These are phyloP conservation scores for Kodamaea nitidulidarum DNA, from an alignment of 805 yeast genomes.

Conservation along the genomic window DNA sequence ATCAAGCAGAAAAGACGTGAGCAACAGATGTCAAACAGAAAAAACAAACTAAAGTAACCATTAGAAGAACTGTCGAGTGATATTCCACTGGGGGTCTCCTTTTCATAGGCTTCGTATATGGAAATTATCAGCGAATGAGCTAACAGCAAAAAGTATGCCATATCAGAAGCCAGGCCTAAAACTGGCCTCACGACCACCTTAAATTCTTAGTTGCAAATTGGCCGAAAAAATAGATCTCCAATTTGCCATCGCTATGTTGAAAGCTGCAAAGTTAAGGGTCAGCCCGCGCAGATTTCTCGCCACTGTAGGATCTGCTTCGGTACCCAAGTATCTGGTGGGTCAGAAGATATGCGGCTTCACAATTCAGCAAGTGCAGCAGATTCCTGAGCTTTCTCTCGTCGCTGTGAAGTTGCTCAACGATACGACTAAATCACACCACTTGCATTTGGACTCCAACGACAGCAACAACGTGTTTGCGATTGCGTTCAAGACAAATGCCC, in stretches of 20 bases:
- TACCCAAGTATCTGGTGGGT: conserved; percentile 57
- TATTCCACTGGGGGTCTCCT: too few species aligned
- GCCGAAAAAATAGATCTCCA: not conserved
- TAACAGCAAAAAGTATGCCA: too few species aligned
- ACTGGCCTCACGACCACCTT: too few species aligned
- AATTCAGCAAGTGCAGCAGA: conserved; percentile 57
- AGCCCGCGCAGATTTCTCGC: conserved; percentile 7
- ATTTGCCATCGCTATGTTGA: conserved; percentile 8
- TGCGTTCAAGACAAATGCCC: conserved; percentile 91
- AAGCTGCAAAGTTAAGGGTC: conserved; percentile 3
- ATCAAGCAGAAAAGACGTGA: too few species aligned
- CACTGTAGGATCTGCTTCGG: conserved; percentile 4
- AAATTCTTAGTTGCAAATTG: not conserved
- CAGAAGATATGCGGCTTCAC: conserved; percentile 61
- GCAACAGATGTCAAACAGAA: too few species aligned
- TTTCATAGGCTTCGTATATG: too few species aligned
- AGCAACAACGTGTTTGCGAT: conserved; percentile 83
- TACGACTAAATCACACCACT: conserved; percentile 70
- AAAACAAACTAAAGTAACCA: too few species aligned
- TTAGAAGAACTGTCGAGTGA: too few species aligned
- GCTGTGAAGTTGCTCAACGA: conserved; percentile 72
- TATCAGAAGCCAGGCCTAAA: too few species aligned
- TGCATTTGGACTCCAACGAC: conserved; percentile 81
- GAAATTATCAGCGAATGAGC: too few species aligned
- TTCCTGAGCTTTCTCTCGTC: conserved; percentile 77